Percentiles rank a stretch among this genome's conserved stretches.
phyloP scores from a whole-genome alignment of 208 protist genomes.

The Herpetomonas samuelpessoai region DNA sequence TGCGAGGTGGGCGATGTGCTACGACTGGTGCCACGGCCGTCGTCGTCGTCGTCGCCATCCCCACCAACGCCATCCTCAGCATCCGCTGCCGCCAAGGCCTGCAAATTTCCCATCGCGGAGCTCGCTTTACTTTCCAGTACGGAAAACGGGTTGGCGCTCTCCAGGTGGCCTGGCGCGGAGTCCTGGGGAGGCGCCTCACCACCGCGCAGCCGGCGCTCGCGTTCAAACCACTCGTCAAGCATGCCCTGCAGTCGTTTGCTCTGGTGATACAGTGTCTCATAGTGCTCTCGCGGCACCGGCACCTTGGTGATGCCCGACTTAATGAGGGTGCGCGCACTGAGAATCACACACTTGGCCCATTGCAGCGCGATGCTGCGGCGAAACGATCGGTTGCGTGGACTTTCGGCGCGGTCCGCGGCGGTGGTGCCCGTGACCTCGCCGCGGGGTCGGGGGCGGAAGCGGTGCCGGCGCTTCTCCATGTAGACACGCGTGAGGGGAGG shows the following conservation, averaged over 20 bases:
- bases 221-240: constrained; percentile 17
- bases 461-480: constrained; percentile 11
- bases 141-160: constrained; percentile 7
- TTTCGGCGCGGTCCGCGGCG: constrained; percentile 23
- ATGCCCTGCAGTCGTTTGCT: constrained; percentile 26
- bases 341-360: constrained; percentile 52
- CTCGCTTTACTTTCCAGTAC: background rate
- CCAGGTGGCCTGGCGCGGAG: background rate
- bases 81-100: no score
- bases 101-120: no score
- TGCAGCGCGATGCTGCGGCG: constrained; percentile 44
- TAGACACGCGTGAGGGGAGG: constrained; percentile 11
- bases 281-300: constrained; percentile 37
- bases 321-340: constrained; percentile 41
- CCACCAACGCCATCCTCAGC: no score
- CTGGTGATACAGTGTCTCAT: constrained; percentile 25
- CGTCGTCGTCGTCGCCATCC: no score
- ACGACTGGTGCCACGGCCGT: no score
- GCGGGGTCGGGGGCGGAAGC: constrained; percentile 21
- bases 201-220: constrained; percentile 10
- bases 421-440: constrained; percentile 34
- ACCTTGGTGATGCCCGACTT: constrained; percentile 32
- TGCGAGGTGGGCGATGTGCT: no score
- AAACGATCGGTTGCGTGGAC: constrained; percentile 27
- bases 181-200: background rate